A percentile compares a stretch with the other conserved stretches of the same genome.
Conservation (phyloP, 306 rosid genomes). For the Malus domestica region ASM211411v1 NC_041793.1:37272501-37273000, state of each 20-base stretch:
- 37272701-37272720: not conserved
- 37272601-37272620: slow-evolving; percentile 90
- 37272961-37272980: not conserved
- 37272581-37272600: slow-evolving; percentile 78
- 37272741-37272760: not conserved
- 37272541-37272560: slow-evolving; percentile 95
- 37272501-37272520: not conserved
- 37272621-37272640: slow-evolving; percentile 98
- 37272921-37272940: not conserved
- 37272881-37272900: slow-evolving; percentile 83
- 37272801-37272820: slow-evolving; percentile 56
- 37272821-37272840: slow-evolving; percentile 67
- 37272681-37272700: not conserved
- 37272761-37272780: slow-evolving; percentile 2
- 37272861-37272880: slow-evolving; percentile 95
- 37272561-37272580: slow-evolving; percentile 98
- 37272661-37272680: slow-evolving; percentile 90
- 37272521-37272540: slow-evolving; percentile 56
- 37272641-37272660: slow-evolving; percentile 94
- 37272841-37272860: slow-evolving; percentile 69
- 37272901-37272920: slow-evolving; percentile 66
- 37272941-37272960: not conserved
- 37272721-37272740: not conserved
- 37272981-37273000: slow-evolving; percentile 39
- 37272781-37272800: slow-evolving; percentile 81